Percentiles rank a stretch among this genome's conserved stretches.
Evolutionary conservation across 495 filamentous ascomycete species (phyloP).

Genomic region (Penicillium coffeae): DNA sequence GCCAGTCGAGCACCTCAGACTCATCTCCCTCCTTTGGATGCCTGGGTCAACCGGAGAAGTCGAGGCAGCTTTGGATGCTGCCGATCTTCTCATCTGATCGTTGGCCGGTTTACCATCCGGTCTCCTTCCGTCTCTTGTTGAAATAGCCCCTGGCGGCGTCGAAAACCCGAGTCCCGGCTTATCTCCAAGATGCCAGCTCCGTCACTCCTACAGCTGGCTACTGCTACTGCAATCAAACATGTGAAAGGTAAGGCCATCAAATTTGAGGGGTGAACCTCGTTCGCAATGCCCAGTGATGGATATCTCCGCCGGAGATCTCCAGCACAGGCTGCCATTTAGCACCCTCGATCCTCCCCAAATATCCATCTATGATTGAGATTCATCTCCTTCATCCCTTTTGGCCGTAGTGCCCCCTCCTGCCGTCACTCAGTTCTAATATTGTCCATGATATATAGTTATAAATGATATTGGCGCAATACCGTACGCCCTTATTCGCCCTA

Average conservation of each 20-base stretch:
- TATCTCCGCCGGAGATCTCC: too few relatives aligned
- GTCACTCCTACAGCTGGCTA: slow-evolving; percentile 40
- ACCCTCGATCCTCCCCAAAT: too few relatives aligned
- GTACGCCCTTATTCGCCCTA: slow-evolving; percentile 55
- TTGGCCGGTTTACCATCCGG: neutral
- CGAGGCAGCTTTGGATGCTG: neutral
- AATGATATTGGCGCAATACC: slow-evolving; percentile 62
- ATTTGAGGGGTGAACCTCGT: neutral
- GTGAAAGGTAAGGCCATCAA: slow-evolving; percentile 34
- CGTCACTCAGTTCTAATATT: slow-evolving; percentile 27
- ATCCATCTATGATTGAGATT: too few relatives aligned
- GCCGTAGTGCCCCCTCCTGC: neutral
- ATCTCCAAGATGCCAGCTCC: slow-evolving; percentile 37
- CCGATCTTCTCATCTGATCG: neutral
- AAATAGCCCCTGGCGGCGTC: neutral
- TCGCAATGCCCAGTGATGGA: too few relatives aligned
- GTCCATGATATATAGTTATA: slow-evolving; percentile 38
- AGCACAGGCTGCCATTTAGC: too few relatives aligned
- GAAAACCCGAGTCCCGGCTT: slow-evolving; percentile 8
- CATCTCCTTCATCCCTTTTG: too few relatives aligned
- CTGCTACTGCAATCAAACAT: slow-evolving; percentile 43
- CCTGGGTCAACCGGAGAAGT: neutral
- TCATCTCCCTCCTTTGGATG: neutral
- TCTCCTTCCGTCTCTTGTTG: neutral
- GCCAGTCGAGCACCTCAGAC: neutral